These are phyloP conservation scores for Pascua sp. DNA, from an alignment of 1,284 basidiomycete species.

Conservation along the genomic window DNA sequence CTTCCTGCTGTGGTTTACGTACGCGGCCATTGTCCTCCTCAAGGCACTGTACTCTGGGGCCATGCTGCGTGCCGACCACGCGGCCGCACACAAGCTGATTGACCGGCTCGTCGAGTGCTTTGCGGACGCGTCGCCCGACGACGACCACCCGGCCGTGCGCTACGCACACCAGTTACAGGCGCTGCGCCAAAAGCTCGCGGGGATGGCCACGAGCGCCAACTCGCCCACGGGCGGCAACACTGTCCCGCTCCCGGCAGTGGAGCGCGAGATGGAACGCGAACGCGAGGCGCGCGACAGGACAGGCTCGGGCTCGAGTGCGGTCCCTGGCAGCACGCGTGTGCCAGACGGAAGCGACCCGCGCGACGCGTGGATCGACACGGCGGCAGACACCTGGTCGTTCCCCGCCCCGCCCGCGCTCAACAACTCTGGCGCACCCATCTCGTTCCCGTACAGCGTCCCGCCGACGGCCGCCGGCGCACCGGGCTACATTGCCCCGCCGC, in stretches of 20 bases:
- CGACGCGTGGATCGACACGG: too few species aligned
- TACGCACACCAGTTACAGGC: slow-evolving; percentile 41
- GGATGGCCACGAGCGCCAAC: slow-evolving; percentile 27
- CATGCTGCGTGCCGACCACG: slow-evolving; percentile 44
- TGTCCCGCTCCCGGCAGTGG: slow-evolving; percentile 22
- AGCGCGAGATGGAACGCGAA: not conserved
- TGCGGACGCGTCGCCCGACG: slow-evolving; percentile 34
- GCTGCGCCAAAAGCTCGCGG: slow-evolving; percentile 34
- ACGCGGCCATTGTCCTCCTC: slow-evolving; percentile 45
- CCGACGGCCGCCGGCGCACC: too few species aligned
- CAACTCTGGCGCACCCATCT: slow-evolving; percentile 5
- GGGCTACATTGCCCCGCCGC: slow-evolving; percentile 24
- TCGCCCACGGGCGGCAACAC: slow-evolving; percentile 32
- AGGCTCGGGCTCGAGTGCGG: too few species aligned
- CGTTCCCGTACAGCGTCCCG: slow-evolving; percentile 20
- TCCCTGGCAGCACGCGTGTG: not conserved
- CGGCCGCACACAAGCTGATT: slow-evolving; percentile 33
- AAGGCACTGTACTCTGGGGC: slow-evolving; percentile 51
- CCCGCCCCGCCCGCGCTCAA: slow-evolving; percentile 2
- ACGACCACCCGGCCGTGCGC: slow-evolving; percentile 42
- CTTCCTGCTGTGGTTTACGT: slow-evolving; percentile 48
- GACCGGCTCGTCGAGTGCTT: slow-evolving; percentile 42
- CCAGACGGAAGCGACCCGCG: not conserved
- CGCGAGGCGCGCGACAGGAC: not conserved
- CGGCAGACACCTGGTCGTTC: slow-evolving; percentile 8